These are phyloP conservation scores for Cyanodermella asteris DNA, from an alignment of 2,329 filamentous ascomycete species.

Conservation along the genomic window DNA sequence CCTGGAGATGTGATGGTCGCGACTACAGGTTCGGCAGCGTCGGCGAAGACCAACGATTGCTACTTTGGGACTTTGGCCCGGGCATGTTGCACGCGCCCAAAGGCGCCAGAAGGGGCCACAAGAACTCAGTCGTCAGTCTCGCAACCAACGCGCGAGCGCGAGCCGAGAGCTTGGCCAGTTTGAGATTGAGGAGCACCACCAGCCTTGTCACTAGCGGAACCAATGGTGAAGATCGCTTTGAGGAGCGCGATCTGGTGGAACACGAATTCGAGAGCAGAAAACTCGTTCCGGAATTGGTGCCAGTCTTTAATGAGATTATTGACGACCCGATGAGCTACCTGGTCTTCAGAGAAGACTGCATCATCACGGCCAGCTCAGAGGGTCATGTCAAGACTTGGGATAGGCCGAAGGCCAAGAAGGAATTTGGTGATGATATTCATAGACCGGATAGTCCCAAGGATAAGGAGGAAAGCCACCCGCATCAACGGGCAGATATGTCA, in stretches of 20 bases:
- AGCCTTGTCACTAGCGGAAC: constrained; percentile 39
- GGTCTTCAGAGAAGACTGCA: constrained; percentile 80
- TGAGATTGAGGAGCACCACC: constrained; percentile 49
- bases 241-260: constrained; percentile 39
- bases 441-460: background rate
- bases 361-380: constrained; percentile 77
- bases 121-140: constrained; percentile 28
- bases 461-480: background rate
- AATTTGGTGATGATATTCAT: background rate
- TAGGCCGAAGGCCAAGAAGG: constrained; percentile 34
- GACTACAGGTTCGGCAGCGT: constrained; percentile 94
- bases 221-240: constrained; percentile 15
- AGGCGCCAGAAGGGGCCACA: constrained; percentile 34
- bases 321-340: constrained; percentile 75
- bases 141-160: constrained; percentile 30
- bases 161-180: constrained; percentile 36
- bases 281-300: constrained; percentile 66
- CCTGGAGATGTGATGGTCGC: constrained; percentile 86
- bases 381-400: constrained; percentile 62
- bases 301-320: constrained; percentile 69
- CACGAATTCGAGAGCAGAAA: constrained; percentile 73
- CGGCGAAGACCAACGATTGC: constrained; percentile 72
- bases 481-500: background rate
- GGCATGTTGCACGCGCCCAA: constrained; percentile 89
- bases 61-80: constrained; percentile 94